Evolutionary conservation across 169 alveolate genomes (phyloP).

Genomic region (Plasmodium fragile): DNA sequence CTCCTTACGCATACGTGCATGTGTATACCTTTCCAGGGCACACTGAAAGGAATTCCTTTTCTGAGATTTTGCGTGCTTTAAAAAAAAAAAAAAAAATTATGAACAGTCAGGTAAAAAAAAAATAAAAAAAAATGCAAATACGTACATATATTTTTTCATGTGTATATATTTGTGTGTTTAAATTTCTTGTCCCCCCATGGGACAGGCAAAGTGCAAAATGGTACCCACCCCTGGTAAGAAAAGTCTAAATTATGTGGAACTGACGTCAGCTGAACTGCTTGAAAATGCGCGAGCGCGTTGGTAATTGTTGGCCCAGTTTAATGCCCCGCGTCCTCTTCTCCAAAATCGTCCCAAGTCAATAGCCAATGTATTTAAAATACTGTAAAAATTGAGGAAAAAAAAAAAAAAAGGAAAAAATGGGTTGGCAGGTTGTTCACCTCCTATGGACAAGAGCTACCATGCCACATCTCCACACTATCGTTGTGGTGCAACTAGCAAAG

Average conservation of each 20-base stretch:
- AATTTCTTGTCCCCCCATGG: not conserved
- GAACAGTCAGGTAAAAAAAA: slow-evolving; percentile 5
- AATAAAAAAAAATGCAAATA: not conserved
- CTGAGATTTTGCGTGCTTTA: not conserved
- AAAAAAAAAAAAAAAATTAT: slow-evolving; percentile 15
- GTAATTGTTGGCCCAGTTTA: not conserved
- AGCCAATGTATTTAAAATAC: slow-evolving; percentile 72
- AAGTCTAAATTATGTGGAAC: not conserved
- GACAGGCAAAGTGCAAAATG: not conserved
- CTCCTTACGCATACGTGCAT: not conserved
- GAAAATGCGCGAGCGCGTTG: not conserved
- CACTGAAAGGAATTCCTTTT: not conserved
- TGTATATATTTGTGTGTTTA: not conserved
- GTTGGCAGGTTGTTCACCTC: not conserved
- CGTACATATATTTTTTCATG: not conserved
- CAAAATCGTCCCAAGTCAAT: not conserved
- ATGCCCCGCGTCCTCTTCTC: not conserved
- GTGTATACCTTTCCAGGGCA: not conserved
- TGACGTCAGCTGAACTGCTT: not conserved
- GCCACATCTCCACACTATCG: slow-evolving; percentile 15
- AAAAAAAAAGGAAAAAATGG: not conserved
- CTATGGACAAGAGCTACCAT: not conserved
- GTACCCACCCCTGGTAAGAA: not conserved
- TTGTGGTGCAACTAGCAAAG: slow-evolving; percentile 73
- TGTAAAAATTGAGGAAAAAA: not conserved